Evolutionary conservation across 1,284 basidiomycete genomes (phyloP), one percentile per base, ranked within the genome.

Genomic region (Porogramme epimiltina): DNA sequence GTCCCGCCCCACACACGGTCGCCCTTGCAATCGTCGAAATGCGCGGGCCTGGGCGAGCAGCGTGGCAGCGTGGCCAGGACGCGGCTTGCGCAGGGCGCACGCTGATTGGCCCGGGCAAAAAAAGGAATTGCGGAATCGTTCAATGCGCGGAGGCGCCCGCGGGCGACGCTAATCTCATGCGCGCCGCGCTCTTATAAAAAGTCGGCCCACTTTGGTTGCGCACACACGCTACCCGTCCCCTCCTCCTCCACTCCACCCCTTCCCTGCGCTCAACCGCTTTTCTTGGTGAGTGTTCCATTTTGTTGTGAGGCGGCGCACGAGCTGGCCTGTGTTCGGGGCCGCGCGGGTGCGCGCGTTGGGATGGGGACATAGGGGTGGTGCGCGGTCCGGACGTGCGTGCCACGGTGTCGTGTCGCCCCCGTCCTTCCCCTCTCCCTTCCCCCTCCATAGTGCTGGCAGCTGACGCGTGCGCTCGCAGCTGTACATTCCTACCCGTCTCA

Each of bases 151-250:
- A n/a, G 34, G 34, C 34, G 34, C 34, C n/a, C n/a, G n/a, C 34
- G 28, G 8, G 28, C 28, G 15, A 8, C 28, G 28, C 34, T 6
- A 16, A 5, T 6, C 16, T n/a, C n/a, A 18, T 37, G 9, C 34
- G 34, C n/a, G 34, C 10, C 34, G n/a, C 34, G n/a, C 13, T 39
- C 45, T 18, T 26, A 20, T 28, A 47, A 39, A 47, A 51, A 51
- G 43, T 51, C 38, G 50, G 40, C 39, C 50, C 50, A 51, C 34
- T 37, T 31, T 31, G 8, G n/a, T 13, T 8, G 13, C 28, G 28
- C 13, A 13, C 13, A 13, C 28, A 31, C 28, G 28, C 28, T 13
- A 6, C 28, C 8, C 28, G 8, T 31, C 34, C n/a, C 34, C 34
- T 37, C 16, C 10, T 16, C 8, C 16, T n/a, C 34, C 34, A 6